phyloP scores from a whole-genome alignment of 2,329 filamentous ascomycete species.

The Chlorencoelia australis region DNA sequence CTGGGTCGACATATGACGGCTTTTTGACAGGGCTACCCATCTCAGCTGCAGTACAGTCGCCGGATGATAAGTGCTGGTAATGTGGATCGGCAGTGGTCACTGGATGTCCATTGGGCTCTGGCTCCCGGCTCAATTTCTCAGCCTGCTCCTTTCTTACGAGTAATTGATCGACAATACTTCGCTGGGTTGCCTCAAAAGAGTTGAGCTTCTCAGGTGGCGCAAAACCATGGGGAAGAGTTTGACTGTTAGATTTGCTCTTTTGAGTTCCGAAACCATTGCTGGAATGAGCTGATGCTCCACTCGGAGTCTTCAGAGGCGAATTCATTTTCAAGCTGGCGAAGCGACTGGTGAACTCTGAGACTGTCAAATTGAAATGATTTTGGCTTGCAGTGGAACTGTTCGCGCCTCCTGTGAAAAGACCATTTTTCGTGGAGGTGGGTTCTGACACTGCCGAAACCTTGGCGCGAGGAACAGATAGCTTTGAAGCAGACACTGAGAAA shows the following conservation, averaged over 20 bases:
- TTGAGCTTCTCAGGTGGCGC: slow-evolving; percentile 10
- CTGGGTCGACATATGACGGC: slow-evolving; percentile 6
- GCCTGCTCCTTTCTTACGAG: slow-evolving; percentile 15
- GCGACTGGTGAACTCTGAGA: slow-evolving; percentile 6
- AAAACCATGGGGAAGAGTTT: neutral
- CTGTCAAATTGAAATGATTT: too few species aligned
- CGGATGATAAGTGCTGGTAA: slow-evolving; percentile 3
- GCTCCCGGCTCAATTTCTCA: neutral
- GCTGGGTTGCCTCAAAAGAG: slow-evolving; percentile 19
- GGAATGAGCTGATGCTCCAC: slow-evolving; percentile 18
- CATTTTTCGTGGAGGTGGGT: too few species aligned
- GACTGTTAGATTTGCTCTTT: slow-evolving; percentile 14
- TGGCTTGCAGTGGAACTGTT: too few species aligned
- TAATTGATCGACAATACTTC: slow-evolving; percentile 16
- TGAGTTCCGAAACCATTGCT: slow-evolving; percentile 16
- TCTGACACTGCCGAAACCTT: slow-evolving; percentile 15
- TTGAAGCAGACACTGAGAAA: slow-evolving; percentile 1
- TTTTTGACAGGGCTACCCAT: slow-evolving; percentile 14
- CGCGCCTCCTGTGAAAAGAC: too few species aligned
- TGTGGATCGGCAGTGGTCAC: neutral
- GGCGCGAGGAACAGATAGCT: neutral
- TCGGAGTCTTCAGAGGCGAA: slow-evolving; percentile 18
- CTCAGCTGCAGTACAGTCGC: slow-evolving; percentile 6
- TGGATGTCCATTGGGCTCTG: slow-evolving; percentile 1
- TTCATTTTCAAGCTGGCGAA: slow-evolving; percentile 3